Base-by-base conservation (phyloP, 2,329 filamentous ascomycete genomes). In the Sphaerostilbella broomeana region DNA sequence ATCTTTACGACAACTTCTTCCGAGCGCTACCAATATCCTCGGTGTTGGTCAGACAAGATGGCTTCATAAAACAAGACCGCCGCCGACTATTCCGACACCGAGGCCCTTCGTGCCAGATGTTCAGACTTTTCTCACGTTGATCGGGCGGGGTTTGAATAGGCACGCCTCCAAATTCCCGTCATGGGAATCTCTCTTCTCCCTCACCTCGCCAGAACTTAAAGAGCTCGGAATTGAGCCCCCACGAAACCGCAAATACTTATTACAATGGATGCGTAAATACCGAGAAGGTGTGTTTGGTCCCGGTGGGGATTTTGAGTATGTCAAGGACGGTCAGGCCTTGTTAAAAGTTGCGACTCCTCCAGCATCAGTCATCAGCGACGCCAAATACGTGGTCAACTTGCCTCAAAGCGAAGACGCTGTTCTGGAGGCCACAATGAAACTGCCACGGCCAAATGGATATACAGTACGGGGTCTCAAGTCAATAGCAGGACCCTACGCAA, bases 21-120 rank as follows among this genome's bases (percentile, higher is more conserved):
- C 52, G 40, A 60, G 45, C 51, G n/a, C n/a, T n/a, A 49, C 46
- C 54, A 60, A 47, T 51, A 52, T 56, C 43, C 51, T 57, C 21
- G 44, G 50, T 29, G 51, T 53, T 42, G 51, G 57, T 33, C 67
- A 70, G 47, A 54, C 59, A 44, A 55, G 69, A 61, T 66, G 62
- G 53, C 59, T 68, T 26, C 65, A 70, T 55, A 64, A 62, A 54
- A 60, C 62, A 44, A 51, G 60, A 42, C 52, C 61, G 24, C 45
- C 56, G 11, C 66, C 56, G 29, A 51, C 58, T 6, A 65, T 77
- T 21, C 89, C 89, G 3, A 57, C 71, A 17, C 84, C 88, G 1
- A 94, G 84, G 25, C 86, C 87, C 2, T 88, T 94, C 54, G 81
- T 94, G 26, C 90, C 89, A 21, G 82, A 95, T 59, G 79, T 87